A percentile compares a stretch with the other conserved stretches of the same genome.
These are phyloP conservation scores for Tuber melanosporum DNA, from an alignment of 495 filamentous ascomycete genomes.

Conservation along the genomic window DNA sequence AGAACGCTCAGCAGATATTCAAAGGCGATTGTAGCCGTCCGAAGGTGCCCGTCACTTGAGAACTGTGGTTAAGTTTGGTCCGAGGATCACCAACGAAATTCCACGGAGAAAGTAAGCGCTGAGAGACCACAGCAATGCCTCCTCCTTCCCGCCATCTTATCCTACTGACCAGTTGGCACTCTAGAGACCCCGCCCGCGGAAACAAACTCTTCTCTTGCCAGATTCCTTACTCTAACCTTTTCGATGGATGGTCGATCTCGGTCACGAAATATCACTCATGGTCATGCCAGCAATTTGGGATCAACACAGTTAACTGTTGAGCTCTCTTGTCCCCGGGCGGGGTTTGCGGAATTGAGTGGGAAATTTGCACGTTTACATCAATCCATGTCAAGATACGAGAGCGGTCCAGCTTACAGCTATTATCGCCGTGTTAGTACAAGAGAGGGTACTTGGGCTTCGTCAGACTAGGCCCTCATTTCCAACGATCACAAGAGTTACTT, in stretches of 20 bases:
- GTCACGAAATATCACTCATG: slow-evolving; percentile 1
- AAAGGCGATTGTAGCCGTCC: background rate
- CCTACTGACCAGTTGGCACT: background rate
- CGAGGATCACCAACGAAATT: background rate
- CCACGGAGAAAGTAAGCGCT: background rate
- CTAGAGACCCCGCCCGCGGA: background rate
- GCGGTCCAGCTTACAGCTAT: background rate
- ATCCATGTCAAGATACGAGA: background rate
- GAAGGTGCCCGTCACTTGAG: background rate
- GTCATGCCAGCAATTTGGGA: background rate
- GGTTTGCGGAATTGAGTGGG: background rate
- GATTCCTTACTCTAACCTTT: background rate
- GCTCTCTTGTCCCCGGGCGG: background rate
- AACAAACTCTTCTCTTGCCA: background rate
- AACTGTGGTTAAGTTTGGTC: background rate
- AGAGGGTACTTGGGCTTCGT: background rate
- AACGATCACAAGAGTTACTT: background rate
- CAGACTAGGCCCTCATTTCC: background rate
- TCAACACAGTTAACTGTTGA: background rate
- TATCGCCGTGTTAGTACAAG: background rate
- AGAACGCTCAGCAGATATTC: background rate
- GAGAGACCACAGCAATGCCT: background rate
- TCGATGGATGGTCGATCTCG: background rate
- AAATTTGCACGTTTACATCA: background rate
- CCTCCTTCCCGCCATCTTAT: background rate